These are phyloP conservation scores for Fusarium abutilonis DNA, from an alignment of 2,329 filamentous ascomycete genomes.

Conservation along the genomic window DNA sequence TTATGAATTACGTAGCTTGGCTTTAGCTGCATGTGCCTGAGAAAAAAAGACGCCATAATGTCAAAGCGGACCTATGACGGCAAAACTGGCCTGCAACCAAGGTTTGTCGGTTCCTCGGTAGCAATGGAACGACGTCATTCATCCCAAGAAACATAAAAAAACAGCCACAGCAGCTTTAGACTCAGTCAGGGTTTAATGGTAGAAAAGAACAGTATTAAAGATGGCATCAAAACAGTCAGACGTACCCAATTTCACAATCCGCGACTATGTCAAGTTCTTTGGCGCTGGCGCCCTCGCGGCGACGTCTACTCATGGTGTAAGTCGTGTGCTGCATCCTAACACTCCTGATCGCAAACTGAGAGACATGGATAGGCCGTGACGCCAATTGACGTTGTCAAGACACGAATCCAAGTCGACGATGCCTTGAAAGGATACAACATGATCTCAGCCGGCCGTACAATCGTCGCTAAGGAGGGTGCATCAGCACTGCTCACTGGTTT, in stretches of 20 bases:
- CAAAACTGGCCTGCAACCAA: constrained; percentile 16
- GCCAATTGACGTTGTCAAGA: constrained; percentile 80
- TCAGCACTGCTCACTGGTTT: constrained; percentile 83
- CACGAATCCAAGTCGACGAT: constrained; percentile 89
- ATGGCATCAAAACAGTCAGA: constrained; percentile 45
- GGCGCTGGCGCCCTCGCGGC: constrained; percentile 62
- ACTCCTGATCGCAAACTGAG: constrained; percentile 5
- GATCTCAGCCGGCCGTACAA: constrained; percentile 80
- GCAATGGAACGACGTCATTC: constrained; percentile 34
- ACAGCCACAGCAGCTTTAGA: constrained; percentile 2
- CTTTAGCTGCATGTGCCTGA: not conserved
- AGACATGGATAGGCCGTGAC: constrained; percentile 58
- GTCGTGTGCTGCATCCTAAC: constrained; percentile 32
- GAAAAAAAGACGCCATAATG: constrained; percentile 11
- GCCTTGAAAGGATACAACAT: constrained; percentile 85
- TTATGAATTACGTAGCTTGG: not conserved
- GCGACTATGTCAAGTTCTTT: constrained; percentile 64
- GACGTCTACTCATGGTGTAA: constrained; percentile 61
- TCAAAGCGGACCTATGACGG: constrained; percentile 34
- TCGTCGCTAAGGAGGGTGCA: constrained; percentile 81
- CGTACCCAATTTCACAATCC: constrained; percentile 53
- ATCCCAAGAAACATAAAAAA: constrained; percentile 26
- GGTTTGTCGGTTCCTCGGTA: constrained; percentile 23
- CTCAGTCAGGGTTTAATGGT: not conserved
- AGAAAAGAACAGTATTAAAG: constrained; percentile 19